phyloP scores from a whole-genome alignment of 805 yeast species.

The Myxozyma neotropica region DNA sequence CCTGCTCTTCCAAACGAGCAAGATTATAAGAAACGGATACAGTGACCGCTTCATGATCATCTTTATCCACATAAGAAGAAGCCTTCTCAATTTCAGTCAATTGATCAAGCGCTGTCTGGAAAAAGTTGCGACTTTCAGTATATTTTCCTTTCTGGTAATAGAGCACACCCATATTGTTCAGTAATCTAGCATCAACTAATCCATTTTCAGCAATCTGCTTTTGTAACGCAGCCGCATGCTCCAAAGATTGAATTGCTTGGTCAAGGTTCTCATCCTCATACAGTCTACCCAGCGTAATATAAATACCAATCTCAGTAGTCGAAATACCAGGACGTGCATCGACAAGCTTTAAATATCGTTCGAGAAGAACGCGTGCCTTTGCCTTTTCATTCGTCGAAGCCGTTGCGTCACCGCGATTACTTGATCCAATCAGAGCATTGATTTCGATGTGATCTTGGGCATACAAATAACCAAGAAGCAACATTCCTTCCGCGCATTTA shows the following conservation, averaged over 20 bases:
- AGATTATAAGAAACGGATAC: conserved; percentile 66
- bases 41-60: conserved; percentile 31
- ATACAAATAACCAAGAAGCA: conserved; percentile 72
- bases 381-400: conserved; percentile 42
- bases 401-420: conserved; percentile 19
- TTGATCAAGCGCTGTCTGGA: conserved; percentile 51
- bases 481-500: conserved; percentile 68
- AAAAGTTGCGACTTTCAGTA: conserved; percentile 59
- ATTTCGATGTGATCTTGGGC: conserved; percentile 49
- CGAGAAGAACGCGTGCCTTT: conserved; percentile 66
- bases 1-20: conserved; percentile 70
- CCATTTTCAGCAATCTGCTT: conserved; percentile 39
- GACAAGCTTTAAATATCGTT: conserved; percentile 67
- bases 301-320: conserved; percentile 63
- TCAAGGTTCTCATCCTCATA: conserved; percentile 65
- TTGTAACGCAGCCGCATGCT: conserved; percentile 60
- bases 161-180: conserved; percentile 85
- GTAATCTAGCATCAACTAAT: conserved; percentile 45
- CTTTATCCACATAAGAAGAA: conserved; percentile 37
- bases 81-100: conserved; percentile 35
- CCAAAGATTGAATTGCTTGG: conserved; percentile 66
- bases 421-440: conserved; percentile 35
- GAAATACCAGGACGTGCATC: conserved; percentile 55
- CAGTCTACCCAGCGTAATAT: conserved; percentile 66
- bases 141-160: conserved; percentile 65